phyloP scores from a whole-genome alignment of 257 asterid genomes.

The Fraxinus quadrangulata region DNA sequence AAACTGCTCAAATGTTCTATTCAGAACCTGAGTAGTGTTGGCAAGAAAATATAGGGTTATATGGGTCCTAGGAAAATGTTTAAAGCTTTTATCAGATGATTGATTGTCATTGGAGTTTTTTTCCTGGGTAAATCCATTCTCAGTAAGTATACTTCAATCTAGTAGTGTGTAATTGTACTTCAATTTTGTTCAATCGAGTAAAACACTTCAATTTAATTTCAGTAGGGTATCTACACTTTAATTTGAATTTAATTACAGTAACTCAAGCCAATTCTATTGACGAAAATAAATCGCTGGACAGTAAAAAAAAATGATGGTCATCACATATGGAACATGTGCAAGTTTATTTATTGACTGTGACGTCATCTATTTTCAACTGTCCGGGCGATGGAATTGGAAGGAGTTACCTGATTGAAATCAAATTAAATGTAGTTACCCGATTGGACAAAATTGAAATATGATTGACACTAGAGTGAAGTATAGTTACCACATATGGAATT shows the following conservation, averaged over 20 bases:
- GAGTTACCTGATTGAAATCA: background rate
- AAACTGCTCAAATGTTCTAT: background rate
- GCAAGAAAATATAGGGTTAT: constrained; percentile 1
- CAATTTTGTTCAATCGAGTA: background rate
- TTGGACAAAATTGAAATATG: background rate
- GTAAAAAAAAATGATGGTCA: background rate
- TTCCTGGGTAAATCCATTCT: background rate
- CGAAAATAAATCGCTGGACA: background rate
- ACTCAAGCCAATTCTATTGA: background rate
- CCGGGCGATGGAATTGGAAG: background rate
- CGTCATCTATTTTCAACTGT: background rate
- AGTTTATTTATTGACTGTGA: background rate
- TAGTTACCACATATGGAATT: background rate
- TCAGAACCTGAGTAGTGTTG: constrained; percentile 9
- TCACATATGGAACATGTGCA: background rate
- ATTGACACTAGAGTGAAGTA: background rate
- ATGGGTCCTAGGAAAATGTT: background rate
- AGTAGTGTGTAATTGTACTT: background rate
- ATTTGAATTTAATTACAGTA: background rate
- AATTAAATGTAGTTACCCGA: background rate
- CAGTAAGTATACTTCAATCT: background rate
- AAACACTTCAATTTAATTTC: background rate
- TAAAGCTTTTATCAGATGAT: background rate
- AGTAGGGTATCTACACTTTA: background rate
- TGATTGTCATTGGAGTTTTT: background rate